phyloP scores from a whole-genome alignment of 192 early-diverging fungal species.

The Dissophora ornata region DNA sequence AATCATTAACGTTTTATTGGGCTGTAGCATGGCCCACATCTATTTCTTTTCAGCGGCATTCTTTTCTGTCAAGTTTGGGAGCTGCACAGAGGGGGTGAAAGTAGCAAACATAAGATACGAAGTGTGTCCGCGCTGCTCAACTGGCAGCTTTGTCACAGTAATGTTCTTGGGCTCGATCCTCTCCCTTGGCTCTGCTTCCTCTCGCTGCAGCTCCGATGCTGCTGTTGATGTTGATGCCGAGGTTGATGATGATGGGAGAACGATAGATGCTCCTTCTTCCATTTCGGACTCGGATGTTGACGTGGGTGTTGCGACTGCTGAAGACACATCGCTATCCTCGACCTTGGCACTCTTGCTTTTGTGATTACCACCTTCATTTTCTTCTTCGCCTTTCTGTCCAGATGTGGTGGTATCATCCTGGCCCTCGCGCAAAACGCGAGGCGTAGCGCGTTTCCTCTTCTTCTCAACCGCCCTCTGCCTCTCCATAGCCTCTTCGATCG shows the following conservation, averaged over 20 bases:
- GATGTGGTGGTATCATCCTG: background rate
- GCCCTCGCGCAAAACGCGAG: conserved; percentile 19
- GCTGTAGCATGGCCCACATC: too few relatives aligned
- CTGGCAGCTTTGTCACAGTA: conserved; percentile 70
- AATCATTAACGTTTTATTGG: too few relatives aligned
- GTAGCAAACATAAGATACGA: conserved; percentile 96
- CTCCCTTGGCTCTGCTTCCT: conserved; percentile 19
- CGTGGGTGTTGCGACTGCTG: conserved; percentile 15
- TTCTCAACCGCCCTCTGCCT: conserved; percentile 51
- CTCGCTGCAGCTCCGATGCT: background rate
- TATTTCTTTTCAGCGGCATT: conserved; percentile 7
- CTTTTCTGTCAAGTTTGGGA: conserved; percentile 15
- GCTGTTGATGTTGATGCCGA: conserved; percentile 7
- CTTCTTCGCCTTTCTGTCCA: conserved; percentile 10
- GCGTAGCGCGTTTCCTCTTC: conserved; percentile 55
- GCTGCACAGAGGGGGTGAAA: conserved; percentile 64
- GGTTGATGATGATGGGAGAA: conserved; percentile 19
- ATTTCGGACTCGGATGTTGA: conserved; percentile 23
- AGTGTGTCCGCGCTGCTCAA: conserved; percentile 85
- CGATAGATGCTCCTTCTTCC: conserved; percentile 9
- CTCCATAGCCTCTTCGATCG: conserved; percentile 72
- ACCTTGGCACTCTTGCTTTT: conserved; percentile 21
- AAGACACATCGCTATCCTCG: conserved; percentile 27
- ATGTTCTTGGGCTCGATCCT: conserved; percentile 58
- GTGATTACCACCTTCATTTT: background rate